Conservation (phyloP, 495 filamentous ascomycete species). For the Penicillium waksmanii region DNA sequence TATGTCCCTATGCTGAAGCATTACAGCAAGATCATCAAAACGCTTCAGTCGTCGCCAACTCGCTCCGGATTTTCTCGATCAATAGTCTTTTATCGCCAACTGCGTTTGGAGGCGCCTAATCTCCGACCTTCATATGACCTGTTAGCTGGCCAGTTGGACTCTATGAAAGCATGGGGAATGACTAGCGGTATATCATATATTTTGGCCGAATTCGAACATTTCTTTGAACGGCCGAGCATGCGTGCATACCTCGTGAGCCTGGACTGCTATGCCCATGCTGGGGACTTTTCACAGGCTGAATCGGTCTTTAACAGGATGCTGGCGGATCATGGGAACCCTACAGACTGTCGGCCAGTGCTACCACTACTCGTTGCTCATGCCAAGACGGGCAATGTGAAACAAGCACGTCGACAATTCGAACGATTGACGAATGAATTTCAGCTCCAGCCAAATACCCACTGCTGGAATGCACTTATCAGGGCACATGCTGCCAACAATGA, state of each 20-base stretch:
- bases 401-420: slow-evolving; percentile 62
- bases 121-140: slow-evolving; percentile 24
- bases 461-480: slow-evolving; percentile 79
- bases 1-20: slow-evolving; percentile 28
- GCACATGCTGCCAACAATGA: slow-evolving; percentile 69
- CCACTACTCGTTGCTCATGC: slow-evolving; percentile 69
- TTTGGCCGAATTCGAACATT: slow-evolving; percentile 55
- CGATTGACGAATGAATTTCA: slow-evolving; percentile 56
- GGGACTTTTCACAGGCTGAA: slow-evolving; percentile 35
- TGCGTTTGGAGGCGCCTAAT: slow-evolving; percentile 35
- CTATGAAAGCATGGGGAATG: slow-evolving; percentile 32
- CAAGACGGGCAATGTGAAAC: slow-evolving; percentile 59
- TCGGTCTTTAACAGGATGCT: slow-evolving; percentile 38
- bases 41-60: slow-evolving; percentile 26
- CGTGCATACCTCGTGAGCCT: slow-evolving; percentile 38
- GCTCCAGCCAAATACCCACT: slow-evolving; percentile 53
- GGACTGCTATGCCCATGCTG: slow-evolving; percentile 33
- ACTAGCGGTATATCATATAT: slow-evolving; percentile 46
- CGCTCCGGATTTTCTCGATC: slow-evolving; percentile 32
- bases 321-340: slow-evolving; percentile 40
- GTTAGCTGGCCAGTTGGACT: slow-evolving; percentile 27
- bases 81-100: slow-evolving; percentile 46
- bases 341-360: slow-evolving; percentile 37
- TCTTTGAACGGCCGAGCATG: slow-evolving; percentile 30
- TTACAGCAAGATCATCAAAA: slow-evolving; percentile 35